phyloP scores from a whole-genome alignment of 306 rosid species.

The Lathyrus sativus region DNA sequence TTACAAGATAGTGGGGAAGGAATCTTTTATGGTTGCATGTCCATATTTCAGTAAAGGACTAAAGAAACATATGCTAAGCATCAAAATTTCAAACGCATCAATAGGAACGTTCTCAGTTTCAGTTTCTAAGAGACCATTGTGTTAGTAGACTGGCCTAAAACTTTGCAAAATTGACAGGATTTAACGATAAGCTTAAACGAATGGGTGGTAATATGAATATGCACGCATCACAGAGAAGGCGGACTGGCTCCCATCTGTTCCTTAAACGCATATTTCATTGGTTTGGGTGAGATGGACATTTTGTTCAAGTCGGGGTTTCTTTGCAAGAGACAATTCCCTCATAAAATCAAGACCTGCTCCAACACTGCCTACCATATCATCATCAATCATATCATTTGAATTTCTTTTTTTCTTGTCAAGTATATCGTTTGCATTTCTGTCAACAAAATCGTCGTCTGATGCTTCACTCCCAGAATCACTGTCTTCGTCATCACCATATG shows the following conservation, averaged over 20 bases:
- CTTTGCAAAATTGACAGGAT: slow-evolving; percentile 29
- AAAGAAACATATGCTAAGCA: neutral
- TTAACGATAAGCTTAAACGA: neutral
- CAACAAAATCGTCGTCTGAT: slow-evolving; percentile 39
- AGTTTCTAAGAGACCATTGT: slow-evolving; percentile 12
- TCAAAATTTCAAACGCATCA: neutral
- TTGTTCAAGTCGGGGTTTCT: slow-evolving; percentile 37
- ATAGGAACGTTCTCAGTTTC: neutral
- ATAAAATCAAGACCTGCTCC: slow-evolving; percentile 36
- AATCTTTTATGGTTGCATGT: neutral
- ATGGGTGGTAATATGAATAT: neutral
- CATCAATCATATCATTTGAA: slow-evolving; percentile 40
- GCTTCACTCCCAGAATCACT: slow-evolving; percentile 56
- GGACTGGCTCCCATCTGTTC: slow-evolving; percentile 50
- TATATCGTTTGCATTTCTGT: slow-evolving; percentile 14
- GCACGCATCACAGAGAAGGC: slow-evolving; percentile 38
- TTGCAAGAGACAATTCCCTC: too few species aligned
- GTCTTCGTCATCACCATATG: slow-evolving; percentile 48
- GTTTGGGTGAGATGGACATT: slow-evolving; percentile 73
- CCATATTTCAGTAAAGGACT: neutral
- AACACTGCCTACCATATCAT: slow-evolving; percentile 42
- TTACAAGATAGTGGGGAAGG: neutral
- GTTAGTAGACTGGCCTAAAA: slow-evolving; percentile 3
- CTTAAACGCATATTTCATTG: slow-evolving; percentile 25
- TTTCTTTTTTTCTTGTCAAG: neutral